These are phyloP conservation scores for Neonectria neomacrospora DNA, from an alignment of 2,329 filamentous ascomycete genomes.

Conservation along the genomic window DNA sequence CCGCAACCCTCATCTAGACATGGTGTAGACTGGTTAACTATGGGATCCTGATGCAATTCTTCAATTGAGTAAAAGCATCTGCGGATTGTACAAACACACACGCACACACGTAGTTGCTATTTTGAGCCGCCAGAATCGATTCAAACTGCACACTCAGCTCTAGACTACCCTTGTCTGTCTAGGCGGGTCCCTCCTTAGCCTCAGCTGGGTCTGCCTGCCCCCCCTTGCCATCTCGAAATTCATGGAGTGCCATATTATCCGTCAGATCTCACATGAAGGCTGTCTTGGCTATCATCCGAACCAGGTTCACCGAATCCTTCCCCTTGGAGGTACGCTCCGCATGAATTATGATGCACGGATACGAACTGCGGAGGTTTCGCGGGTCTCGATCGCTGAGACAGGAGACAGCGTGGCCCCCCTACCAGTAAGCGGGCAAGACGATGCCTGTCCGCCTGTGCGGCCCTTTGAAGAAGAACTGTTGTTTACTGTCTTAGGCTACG, in stretches of 20 bases:
- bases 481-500: slow-evolving; percentile 34
- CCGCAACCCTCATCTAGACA: too few relatives aligned
- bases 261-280: slow-evolving; percentile 39
- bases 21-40: too few relatives aligned
- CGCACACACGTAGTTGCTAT: neutral
- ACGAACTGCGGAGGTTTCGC: slow-evolving; percentile 13
- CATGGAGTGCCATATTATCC: slow-evolving; percentile 13
- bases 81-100: neutral
- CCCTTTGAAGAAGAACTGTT: slow-evolving; percentile 20
- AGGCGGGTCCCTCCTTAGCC: neutral
- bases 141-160: too few relatives aligned
- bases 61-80: neutral
- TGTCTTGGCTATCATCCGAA: slow-evolving; percentile 25
- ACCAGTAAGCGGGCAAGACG: slow-evolving; percentile 32
- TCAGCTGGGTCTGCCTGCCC: neutral
- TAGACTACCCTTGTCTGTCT: neutral
- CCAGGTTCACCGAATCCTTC: slow-evolving; percentile 25
- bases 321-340: slow-evolving; percentile 8
- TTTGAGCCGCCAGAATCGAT: neutral
- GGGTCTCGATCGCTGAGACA: slow-evolving; percentile 18
- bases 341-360: neutral
- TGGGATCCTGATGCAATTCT: too few relatives aligned
- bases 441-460: slow-evolving; percentile 4
- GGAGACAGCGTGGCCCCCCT: slow-evolving; percentile 30
- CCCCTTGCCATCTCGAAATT: neutral